Base-by-base conservation (phyloP, 148 eudicot species). In the Drosera capensis region DNA sequence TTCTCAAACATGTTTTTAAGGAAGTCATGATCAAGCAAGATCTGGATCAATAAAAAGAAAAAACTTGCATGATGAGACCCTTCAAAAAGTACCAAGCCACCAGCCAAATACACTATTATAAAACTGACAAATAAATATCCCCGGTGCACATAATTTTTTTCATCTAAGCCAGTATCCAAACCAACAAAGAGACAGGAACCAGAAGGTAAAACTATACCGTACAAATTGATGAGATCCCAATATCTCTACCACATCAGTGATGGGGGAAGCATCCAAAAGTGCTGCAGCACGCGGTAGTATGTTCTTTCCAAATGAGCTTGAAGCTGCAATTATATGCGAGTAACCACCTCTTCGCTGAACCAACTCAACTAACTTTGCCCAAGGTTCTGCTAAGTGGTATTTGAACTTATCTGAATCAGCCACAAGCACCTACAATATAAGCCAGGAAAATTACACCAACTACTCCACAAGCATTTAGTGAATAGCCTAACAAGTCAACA, bases 231-330 rank as follows among this genome's bases (percentile, higher is more conserved):
- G 49, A 54, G 84, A 60, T 31, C 74, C 86, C 25, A 68, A 68
- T 51, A 88, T 66, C 42, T 62, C 64, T 24, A 56, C 68, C 37
- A 84, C 92, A 64, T 88, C 94, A 40, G 92, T 84, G 29, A 88
- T 62, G 44, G 97, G 97, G 68, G 97, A 80, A 63, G 84, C 84
- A 60, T 84, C 93, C 45, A 84, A 56, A 58, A 88, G 84, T 46
- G 97, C 92, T 64, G 97, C 92, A 23, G 93, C 95, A 56, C 95
- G 92, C 17, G 95, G 97, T 40, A 88, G 52, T 43, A 84, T 67
- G 56, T 88, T 84, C 68, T 88, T 88, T 36, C 95, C 97, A 66
- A 88, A 88, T 51, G 97, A 83, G 44, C 92, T 59, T 23, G 94
- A 80, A 38, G 83, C 73, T 37, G 97, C 56, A 51, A 84, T 46